Base-by-base conservation (phyloP, 139 green algal species). In the Asterochloris sp. region DNA sequence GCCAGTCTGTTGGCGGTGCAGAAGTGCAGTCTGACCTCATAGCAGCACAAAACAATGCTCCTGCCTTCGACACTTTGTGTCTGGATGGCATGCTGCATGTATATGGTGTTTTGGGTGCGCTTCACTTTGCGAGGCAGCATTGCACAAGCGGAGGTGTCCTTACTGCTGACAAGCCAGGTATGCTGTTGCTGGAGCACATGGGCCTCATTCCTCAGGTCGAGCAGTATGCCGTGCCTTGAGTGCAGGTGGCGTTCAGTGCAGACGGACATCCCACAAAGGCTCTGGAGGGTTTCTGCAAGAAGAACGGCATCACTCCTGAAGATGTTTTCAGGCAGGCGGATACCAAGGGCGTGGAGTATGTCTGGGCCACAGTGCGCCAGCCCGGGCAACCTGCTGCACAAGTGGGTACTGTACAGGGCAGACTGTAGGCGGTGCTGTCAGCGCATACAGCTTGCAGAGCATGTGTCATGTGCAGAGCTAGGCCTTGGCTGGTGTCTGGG, bases 281-380 rank as follows among this genome's bases (percentile, higher is more conserved):
- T 8, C 88, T 97, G 74, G 80, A 95, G 74, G 97, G 97, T 38
- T 99, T 99, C 87, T 97, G 92, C 86, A 91, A 86, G 62, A 99
- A 98, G 88, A 97, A 96, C 73, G 94, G 92, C 16, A 90, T 96
- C 16, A 27, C 84, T 0, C 17, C 82, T 2, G 88, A 82, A 0
- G 73, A 82, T 0, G 85, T 98, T 12, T 85, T 82, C 13, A 27
- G 73, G 0, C 89, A 95, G 82, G 86, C 88, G 0, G 95, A 98
- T 80, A 88, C 87, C 64, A 98, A 98, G 88, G 95, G 94, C 10
- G 89, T 92, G 61, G 95, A 99, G 88, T 99, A 99, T 85, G 91
- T 96, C 27, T 99, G 85, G 74, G 96, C 89, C 26, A 86, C 81
- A 6, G 89, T 97, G 13, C 86, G 89, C 69, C 88, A 95, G 75